These are phyloP conservation scores for Tylopilus intermedius DNA, from an alignment of 768 basidiomycete species.

Conservation along the genomic window DNA sequence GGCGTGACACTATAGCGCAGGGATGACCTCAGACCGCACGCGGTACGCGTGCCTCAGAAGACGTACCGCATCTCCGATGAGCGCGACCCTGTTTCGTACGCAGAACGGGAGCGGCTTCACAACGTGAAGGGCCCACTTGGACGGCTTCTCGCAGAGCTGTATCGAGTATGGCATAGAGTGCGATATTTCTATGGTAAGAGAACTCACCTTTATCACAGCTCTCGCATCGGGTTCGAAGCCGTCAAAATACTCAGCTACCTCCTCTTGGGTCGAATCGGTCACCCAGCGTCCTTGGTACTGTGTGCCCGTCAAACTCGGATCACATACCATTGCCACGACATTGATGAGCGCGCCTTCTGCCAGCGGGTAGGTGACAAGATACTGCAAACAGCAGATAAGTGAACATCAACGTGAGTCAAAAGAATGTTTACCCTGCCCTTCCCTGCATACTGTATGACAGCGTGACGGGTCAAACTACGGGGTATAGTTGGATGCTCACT, in stretches of 20 bases:
- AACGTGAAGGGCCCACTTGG: constrained; percentile 42
- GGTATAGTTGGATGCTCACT: constrained; percentile 17
- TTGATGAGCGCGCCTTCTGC: constrained; percentile 34
- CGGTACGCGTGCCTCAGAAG: background rate
- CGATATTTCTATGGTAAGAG: background rate
- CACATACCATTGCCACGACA: constrained; percentile 27
- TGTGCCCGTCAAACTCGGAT: constrained; percentile 28
- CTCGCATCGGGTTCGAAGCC: constrained; percentile 36
- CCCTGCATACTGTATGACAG: constrained; percentile 9
- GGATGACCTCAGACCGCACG: too few species aligned
- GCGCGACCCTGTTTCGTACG: constrained; percentile 37
- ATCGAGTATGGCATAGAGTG: background rate
- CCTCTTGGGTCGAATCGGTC: constrained; percentile 17
- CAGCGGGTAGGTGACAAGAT: constrained; percentile 35
- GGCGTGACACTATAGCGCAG: background rate
- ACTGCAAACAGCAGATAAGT: constrained; percentile 23
- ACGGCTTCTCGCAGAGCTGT: constrained; percentile 34
- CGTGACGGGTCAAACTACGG: constrained; percentile 1
- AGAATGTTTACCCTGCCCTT: constrained; percentile 5
- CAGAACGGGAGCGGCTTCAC: constrained; percentile 39
- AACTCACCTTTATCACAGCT: constrained; percentile 26
- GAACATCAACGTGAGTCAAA: background rate
- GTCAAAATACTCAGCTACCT: constrained; percentile 26
- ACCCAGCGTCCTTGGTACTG: constrained; percentile 26
- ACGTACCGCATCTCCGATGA: constrained; percentile 48